Evolutionary conservation across 2,329 filamentous ascomycete species (phyloP).

Genomic region (Ascosphaera apis): DNA sequence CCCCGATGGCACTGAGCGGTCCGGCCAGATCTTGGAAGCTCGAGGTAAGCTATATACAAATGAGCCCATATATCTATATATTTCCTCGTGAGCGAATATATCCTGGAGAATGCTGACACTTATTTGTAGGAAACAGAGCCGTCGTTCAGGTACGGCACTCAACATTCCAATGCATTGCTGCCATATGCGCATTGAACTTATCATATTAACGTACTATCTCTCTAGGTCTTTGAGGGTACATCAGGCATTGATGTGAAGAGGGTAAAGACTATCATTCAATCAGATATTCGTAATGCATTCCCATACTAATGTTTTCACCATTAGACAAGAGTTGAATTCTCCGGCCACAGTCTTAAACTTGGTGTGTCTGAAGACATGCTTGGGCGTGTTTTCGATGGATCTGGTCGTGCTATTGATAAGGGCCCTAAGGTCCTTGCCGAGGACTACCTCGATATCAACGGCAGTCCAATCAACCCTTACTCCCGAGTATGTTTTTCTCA

Average conservation of each 20-base stretch:
- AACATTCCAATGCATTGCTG: not conserved
- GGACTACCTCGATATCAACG: conserved; percentile 98
- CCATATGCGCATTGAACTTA: not conserved
- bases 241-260: conserved; percentile 96
- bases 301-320: conserved; percentile 10
- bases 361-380: conserved; percentile 99
- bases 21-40: conserved; percentile 90
- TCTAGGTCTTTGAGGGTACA: conserved; percentile 95
- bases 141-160: conserved; percentile 57
- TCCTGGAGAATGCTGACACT: conserved; percentile 6
- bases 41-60: conserved; percentile 40
- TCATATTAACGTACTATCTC: conserved; percentile 5
- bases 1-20: conserved; percentile 80
- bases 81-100: not conserved
- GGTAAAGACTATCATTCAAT: conserved; percentile 26
- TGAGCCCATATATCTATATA: not conserved
- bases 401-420: conserved; percentile 94
- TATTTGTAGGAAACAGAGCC: conserved; percentile 53
- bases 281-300: conserved; percentile 1
- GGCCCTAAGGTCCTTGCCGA: conserved; percentile 94
- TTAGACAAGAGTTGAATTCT: conserved; percentile 93
- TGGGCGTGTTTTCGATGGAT: conserved; percentile 95
- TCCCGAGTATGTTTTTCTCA: conserved; percentile 44
- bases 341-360: conserved; percentile 88
- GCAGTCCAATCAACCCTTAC: conserved; percentile 95